Evolutionary conservation across 1,284 basidiomycete genomes (phyloP), one percentile per base, ranked within the genome.

Genomic region (Cryptococcus sp.): DNA sequence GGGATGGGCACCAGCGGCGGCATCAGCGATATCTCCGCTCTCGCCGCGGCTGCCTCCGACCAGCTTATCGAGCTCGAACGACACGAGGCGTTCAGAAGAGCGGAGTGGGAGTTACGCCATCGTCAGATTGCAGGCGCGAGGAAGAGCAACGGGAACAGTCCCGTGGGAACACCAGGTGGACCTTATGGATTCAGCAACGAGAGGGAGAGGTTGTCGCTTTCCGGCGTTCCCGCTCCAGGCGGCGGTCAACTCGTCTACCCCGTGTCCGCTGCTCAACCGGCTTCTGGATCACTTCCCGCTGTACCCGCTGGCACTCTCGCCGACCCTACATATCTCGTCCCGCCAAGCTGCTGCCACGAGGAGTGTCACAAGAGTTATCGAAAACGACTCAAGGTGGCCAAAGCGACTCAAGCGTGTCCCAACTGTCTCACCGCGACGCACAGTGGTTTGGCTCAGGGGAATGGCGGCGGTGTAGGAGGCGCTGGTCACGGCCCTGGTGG

Each of bases 31-130:
- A 80, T 80, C 59, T 78, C 89, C 1, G 85, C 90, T 0, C 80
- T 93, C 25, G 91, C 89, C 11, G 86, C 84, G 20, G 84, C 91
- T 41, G 91, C 91, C 1, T 88, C 92, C 76, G 90, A 91, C 57
- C 90, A 93, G 76, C 84, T 94, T 0, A 88, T 88, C 70, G 86
- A 87, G 64, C 84, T 94, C n/a, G 92, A 94, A 76, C 86, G 87
- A 41, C 84, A 87, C 65, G 91, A 94, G 74, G 89, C 90, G 1
- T 77, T 87, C 47, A 84, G 92, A 23, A 83, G 91, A 41, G 91
- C 90, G 7, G 89, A 92, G 72, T 94, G 89, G 77, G 90, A 93
- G 72, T 84, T 88, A 16, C 84, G 86, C 11, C 90, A 89, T 68
- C 72, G 80, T 23, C 79, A 81, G 62, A 79, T 81, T 56, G 69